These are phyloP conservation scores for Phylloporus arenicola DNA, from an alignment of 768 basidiomycete species.

Conservation along the genomic window DNA sequence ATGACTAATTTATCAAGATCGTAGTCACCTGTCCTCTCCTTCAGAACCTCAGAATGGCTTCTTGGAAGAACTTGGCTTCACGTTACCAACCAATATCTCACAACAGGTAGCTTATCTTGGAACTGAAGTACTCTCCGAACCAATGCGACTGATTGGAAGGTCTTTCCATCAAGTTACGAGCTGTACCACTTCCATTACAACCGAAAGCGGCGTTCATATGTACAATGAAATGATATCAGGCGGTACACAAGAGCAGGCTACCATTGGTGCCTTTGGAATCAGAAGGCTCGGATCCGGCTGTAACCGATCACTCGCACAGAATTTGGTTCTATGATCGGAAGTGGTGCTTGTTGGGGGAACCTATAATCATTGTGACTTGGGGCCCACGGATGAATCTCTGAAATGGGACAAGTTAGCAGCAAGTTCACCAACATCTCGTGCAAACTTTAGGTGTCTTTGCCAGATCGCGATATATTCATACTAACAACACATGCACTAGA, in stretches of 20 bases:
- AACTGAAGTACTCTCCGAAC: neutral
- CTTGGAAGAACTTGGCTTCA: neutral
- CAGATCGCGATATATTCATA: neutral
- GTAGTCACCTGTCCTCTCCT: too few species aligned
- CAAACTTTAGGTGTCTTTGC: neutral
- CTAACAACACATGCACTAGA: neutral
- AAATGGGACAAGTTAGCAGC: neutral
- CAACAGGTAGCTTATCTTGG: constrained; percentile 1
- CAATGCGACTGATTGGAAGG: neutral
- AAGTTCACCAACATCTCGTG: neutral
- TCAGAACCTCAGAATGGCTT: too few species aligned
- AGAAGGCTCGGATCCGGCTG: constrained; percentile 1
- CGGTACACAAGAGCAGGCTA: neutral
- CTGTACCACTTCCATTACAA: constrained; percentile 12
- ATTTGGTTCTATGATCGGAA: neutral
- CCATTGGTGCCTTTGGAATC: neutral
- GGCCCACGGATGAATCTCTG: neutral
- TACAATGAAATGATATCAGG: constrained; percentile 1
- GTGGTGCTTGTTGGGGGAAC: too few species aligned
- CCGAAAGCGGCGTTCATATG: constrained; percentile 19
- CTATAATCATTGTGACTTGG: neutral
- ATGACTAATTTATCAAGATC: neutral
- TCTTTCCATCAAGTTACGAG: neutral
- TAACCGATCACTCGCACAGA: neutral
- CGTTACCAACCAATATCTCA: neutral